These are phyloP conservation scores for Nemania sp. DNA, from an alignment of 2,329 filamentous ascomycete genomes.

Conservation along the genomic window DNA sequence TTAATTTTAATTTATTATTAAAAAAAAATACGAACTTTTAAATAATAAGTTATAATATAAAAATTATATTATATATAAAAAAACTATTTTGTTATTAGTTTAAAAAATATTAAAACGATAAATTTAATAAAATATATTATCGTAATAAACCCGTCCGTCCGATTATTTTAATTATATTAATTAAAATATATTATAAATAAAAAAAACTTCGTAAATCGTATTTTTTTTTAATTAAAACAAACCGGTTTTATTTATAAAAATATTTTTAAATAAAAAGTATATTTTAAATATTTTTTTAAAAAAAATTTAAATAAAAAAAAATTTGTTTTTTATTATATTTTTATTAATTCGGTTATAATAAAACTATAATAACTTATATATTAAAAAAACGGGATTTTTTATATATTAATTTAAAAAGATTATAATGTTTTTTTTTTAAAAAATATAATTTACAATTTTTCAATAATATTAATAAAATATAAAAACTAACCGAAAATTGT, in stretches of 20 bases:
- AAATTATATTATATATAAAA: conserved; percentile 2
- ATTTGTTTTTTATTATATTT: neutral
- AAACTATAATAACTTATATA: conserved; percentile 11
- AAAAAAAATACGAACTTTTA: neutral
- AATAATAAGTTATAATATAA: neutral
- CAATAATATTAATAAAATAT: neutral
- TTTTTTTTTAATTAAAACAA: neutral
- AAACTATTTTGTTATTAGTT: conserved; percentile 3
- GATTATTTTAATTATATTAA: neutral
- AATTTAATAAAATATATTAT: conserved; percentile 1
- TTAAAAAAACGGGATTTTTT: neutral
- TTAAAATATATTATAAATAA: conserved; percentile 6
- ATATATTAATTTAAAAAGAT: conserved; percentile 3
- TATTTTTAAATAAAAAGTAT: neutral
- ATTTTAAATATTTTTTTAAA: neutral
- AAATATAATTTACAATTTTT: neutral
- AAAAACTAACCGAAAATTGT: conserved; percentile 2
- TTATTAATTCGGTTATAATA: conserved; percentile 2
- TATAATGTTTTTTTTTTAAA: conserved; percentile 4
- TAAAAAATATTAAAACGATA: conserved; percentile 1
- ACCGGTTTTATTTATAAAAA: neutral
- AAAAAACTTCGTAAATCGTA: neutral
- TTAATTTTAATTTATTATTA: neutral
- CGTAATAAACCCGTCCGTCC: neutral
- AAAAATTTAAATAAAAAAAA: neutral